Conservation (phyloP, 208 protist species). For the Acanthamoeba triangularis region DNA sequence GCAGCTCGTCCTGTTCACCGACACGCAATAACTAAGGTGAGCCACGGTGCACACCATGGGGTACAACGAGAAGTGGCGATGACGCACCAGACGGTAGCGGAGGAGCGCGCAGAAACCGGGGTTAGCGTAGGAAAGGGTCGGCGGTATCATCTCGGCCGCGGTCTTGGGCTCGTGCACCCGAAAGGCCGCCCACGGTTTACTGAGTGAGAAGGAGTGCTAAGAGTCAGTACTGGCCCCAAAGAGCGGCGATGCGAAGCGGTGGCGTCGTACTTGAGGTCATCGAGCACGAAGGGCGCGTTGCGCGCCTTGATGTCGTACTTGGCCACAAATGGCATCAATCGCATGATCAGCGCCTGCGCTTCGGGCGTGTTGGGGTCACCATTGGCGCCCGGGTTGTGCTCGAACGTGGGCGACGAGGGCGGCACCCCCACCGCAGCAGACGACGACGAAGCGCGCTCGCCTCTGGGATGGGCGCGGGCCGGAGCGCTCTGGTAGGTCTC, state of each 20-base stretch:
- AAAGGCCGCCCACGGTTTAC: slow-evolving; percentile 48
- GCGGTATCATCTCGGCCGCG: neutral
- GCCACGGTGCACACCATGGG: no score
- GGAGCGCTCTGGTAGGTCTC: neutral
- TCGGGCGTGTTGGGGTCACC: neutral
- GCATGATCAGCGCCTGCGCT: neutral
- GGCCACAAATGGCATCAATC: neutral
- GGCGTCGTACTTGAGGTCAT: slow-evolving; percentile 19
- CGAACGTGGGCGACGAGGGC: slow-evolving; percentile 38
- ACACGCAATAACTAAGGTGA: no score
- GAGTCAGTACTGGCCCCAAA: neutral
- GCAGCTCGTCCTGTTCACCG: slow-evolving; percentile 38
- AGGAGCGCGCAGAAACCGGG: slow-evolving; percentile 9
- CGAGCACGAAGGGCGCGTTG: neutral
- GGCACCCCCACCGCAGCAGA: neutral
- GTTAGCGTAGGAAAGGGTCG: neutral
- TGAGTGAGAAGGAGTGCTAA: neutral
- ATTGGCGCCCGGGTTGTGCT: neutral
- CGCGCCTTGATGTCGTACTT: neutral
- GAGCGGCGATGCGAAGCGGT: neutral
- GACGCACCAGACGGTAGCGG: neutral
- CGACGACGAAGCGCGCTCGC: neutral
- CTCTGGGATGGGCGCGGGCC: neutral
- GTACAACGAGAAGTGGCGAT: neutral
- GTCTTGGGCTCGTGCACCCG: neutral